These are phyloP conservation scores for Diplodia sapinea DNA, from an alignment of 2,329 filamentous ascomycete species.

Conservation along the genomic window DNA sequence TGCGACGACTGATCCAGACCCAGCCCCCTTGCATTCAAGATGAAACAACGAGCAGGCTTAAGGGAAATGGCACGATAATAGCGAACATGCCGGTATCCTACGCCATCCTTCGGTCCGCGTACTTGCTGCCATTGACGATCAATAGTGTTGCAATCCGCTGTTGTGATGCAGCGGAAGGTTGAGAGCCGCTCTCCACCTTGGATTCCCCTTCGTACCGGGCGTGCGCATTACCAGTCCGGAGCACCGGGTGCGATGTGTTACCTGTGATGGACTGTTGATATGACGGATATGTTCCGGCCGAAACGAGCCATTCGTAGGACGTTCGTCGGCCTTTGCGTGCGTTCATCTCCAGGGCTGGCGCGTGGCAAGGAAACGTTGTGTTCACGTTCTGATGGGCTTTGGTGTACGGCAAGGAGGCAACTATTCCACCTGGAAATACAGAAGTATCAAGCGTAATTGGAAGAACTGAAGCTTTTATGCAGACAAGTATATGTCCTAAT, in stretches of 20 bases:
- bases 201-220: conserved; percentile 38
- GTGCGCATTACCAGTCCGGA: conserved; percentile 9
- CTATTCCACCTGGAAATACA: too few relatives aligned
- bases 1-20: conserved; percentile 38
- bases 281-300: background rate
- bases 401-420: too few relatives aligned
- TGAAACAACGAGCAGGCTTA: conserved; percentile 46
- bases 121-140: conserved; percentile 46
- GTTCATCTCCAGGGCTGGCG: background rate
- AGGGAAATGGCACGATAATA: conserved; percentile 48
- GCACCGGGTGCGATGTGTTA: conserved; percentile 22
- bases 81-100: conserved; percentile 55
- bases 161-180: conserved; percentile 53
- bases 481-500: background rate
- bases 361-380: background rate
- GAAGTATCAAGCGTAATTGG: too few relatives aligned
- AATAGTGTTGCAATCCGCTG: conserved; percentile 52
- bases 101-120: conserved; percentile 51
- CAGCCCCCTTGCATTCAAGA: conserved; percentile 46
- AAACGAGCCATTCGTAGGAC: background rate
- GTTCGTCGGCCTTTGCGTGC: background rate
- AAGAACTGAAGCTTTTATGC: too few relatives aligned
- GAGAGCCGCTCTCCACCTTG: conserved; percentile 50
- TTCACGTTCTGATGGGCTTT: too few relatives aligned
- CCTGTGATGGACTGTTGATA: background rate